Evolutionary conservation across 1,139 yeast genomes (phyloP), one percentile per base, ranked within the genome.

Genomic region (Suzukiozyma palmioleophila): DNA sequence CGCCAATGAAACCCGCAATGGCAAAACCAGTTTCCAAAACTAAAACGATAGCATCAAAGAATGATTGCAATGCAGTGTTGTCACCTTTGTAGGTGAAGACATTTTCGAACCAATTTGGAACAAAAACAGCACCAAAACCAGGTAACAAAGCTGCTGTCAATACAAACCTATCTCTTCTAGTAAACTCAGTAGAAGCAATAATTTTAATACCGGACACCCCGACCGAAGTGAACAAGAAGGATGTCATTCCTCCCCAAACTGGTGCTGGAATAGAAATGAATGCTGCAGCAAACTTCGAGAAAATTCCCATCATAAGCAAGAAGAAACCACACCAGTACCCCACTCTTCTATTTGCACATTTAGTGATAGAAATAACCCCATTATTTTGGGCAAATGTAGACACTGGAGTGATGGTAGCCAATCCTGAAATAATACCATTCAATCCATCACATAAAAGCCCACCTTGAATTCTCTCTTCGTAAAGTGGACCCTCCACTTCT

Each of bases 381-480:
- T 89, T 89, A 64, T 88, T 89, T 62, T 88, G 96, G 11, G 96
- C 96, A 67, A 88, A 88, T 0, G 92, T 83, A 12, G 92, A 81
- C 78, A 88, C 73, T 42, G 96, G 95, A 34, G 95, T 84, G 44
- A 84, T 69, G 11, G 89, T 82, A 71, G 77, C 71, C 41, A 88
- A 70, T 14, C 89, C 89, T 6, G 94, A 83, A 7, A 87, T 50
- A 26, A 84, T 52, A 43, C 95, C 92, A 55, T 77, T 81, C 46
- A 81, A 49, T 42, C 86, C 84, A 59, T 88, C 96, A 25, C 94
- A 94, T 38, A 88, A 71, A 36, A 89, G 75, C 61, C 96, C 97
- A 51, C 96, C 96, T 66, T 89, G 96, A 48, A 89, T 75, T 59
- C 97, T 74, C 22, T 90, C 77, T 53, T 88, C 96, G 60, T 84